Base-by-base conservation (phyloP, 139 green algal species). In the Ettlia oleoabundans region DNA sequence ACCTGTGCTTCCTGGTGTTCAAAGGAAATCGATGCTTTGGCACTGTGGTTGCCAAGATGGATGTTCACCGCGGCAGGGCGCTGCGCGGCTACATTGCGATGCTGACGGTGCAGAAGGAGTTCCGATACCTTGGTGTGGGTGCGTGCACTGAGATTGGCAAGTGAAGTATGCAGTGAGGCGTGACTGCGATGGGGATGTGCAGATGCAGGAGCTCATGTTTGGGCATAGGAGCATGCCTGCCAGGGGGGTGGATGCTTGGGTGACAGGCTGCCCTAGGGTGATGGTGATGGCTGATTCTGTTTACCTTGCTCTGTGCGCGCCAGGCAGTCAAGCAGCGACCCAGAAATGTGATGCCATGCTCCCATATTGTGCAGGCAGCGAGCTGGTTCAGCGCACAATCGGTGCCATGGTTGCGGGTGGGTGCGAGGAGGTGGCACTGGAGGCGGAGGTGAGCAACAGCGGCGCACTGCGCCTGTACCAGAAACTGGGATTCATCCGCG, bases 81-180 rank as follows among this genome's bases (percentile, higher is more conserved):
- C 82, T 94, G 75, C 89, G 97, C 6, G 97, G 97, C 32, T 99
- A 99, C 88, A 92, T 99, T 35, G 97, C 93, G 13, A 99, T 99
- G 97, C 93, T 99, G 42, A 96, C 98, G 9, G 97, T 99, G 3
- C 88, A 96, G 63, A 96, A 95, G 62, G 35, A 81, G 21, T 97
- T 94, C 86, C 88, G 97, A 13, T 90, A 90, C 26, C 85, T 92
- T 7, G 91, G 94, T 13, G 87, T 99, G 28, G 97, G 96, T 96
- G 82, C 40, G 87, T n/a, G n/a, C n/a, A n/a, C n/a, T n/a, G n/a
- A n/a, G n/a, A n/a, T n/a, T n/a, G n/a, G n/a, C n/a, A n/a, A n/a
- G n/a, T n/a, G n/a, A n/a, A n/a, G n/a, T n/a, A n/a, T n/a, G n/a
- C n/a, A n/a, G n/a, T n/a, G n/a, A n/a, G n/a, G n/a, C n/a, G n/a